Percentiles rank a stretch among this genome's conserved stretches.
Conservation (phyloP, 371 early-diverging fungal genomes). For the Mortierella sp. region DNA sequence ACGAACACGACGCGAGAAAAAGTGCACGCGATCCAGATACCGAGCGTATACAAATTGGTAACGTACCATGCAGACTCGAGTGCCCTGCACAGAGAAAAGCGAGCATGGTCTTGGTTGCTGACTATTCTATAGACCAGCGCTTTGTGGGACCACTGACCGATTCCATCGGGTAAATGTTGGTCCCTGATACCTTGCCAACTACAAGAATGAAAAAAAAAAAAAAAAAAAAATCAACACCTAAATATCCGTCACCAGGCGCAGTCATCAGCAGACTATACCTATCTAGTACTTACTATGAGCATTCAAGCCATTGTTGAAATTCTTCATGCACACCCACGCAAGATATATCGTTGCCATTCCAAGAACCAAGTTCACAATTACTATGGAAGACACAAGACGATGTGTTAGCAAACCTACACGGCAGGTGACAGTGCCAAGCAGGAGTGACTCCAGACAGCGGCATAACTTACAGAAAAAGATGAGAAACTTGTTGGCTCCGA, state of each 20-base stretch:
- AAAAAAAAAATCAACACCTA: no score
- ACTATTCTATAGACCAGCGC: constrained; percentile 53
- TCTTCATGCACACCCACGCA: constrained; percentile 71
- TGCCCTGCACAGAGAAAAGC: not conserved
- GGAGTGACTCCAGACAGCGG: not conserved
- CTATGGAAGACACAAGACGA: constrained; percentile 38
- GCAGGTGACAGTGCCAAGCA: no score
- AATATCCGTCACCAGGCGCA: no score
- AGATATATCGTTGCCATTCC: constrained; percentile 58
- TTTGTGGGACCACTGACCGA: constrained; percentile 30
- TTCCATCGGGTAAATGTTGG: constrained; percentile 54
- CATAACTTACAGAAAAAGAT: constrained; percentile 46
- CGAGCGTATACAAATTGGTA: not conserved
- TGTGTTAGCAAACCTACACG: not conserved
- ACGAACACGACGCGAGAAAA: no score
- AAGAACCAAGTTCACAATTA: constrained; percentile 70
- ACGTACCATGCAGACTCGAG: not conserved
- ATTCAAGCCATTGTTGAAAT: constrained; percentile 89
- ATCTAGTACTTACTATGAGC: constrained; percentile 53
- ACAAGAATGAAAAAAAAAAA: not conserved
- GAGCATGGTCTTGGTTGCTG: not conserved
- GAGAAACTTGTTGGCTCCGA: constrained; percentile 51
- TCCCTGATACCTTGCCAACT: constrained; percentile 54
- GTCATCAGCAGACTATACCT: no score
- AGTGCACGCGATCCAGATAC: no score